These are phyloP conservation scores for Peribolospora kevripleyi DNA, from an alignment of 768 basidiomycete species.

Conservation along the genomic window DNA sequence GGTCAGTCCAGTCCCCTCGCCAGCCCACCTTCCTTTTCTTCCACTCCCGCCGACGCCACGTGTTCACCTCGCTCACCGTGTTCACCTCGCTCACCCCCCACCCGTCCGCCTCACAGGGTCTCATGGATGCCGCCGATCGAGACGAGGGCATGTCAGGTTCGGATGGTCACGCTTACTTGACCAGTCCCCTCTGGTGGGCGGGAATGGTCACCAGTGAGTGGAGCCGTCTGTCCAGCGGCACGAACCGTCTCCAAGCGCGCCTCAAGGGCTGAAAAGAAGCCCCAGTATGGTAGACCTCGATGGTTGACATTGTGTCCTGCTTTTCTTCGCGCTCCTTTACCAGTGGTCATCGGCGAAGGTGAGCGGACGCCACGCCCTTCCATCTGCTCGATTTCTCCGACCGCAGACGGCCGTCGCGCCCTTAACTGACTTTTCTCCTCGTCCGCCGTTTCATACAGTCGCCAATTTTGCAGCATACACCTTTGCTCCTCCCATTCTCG, in stretches of 20 bases:
- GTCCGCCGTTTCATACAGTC: constrained; percentile 13
- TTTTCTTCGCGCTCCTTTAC: background rate
- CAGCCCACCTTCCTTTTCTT: background rate
- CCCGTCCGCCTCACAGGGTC: constrained; percentile 32
- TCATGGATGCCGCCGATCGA: constrained; percentile 56
- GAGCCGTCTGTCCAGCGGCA: constrained; percentile 9
- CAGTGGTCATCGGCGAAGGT: constrained; percentile 90
- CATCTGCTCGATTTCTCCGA: background rate
- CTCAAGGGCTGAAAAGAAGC: background rate
- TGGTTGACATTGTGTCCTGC: background rate
- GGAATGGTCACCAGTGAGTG: constrained; percentile 69
- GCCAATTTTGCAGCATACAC: constrained; percentile 79
- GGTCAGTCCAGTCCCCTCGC: constrained; percentile 25
- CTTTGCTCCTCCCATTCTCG: constrained; percentile 88
- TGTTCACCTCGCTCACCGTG: background rate
- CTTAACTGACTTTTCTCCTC: background rate
- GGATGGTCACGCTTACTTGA: constrained; percentile 38
- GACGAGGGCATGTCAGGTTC: constrained; percentile 25
- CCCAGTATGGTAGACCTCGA: background rate
- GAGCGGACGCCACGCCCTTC: constrained; percentile 7
- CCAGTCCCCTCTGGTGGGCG: constrained; percentile 90
- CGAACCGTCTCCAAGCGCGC: background rate
- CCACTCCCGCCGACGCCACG: background rate
- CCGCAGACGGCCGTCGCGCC: constrained; percentile 22
- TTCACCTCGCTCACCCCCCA: background rate